Base-by-base conservation (phyloP, 306 rosid genomes). In the Canavalia ensiformis region DNA sequence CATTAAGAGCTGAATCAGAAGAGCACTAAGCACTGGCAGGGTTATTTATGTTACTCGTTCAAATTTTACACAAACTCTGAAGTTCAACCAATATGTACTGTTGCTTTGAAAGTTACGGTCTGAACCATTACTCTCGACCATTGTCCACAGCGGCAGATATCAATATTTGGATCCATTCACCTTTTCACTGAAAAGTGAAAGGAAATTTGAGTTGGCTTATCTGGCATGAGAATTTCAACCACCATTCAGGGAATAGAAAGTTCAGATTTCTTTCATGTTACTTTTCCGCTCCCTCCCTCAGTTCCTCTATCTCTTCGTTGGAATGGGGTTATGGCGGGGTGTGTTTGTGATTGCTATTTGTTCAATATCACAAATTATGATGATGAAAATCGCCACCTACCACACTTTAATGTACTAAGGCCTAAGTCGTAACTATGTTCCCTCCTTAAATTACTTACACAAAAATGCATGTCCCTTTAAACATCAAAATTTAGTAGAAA, bases 121-220 rank as follows among this genome's bases (percentile, higher is more conserved):
- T 45, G 45, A 74, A 66, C 37, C 68, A 37, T 70, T 81, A 50
- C 9, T 74, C 51, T 56, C 37, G 7, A 47, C 60, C 54, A 56
- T 37, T 39, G 33, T 67, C 65, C 8, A 54, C 37, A 28, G 34
- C 28, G 29, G 75, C 42, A 76, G 74, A 65, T 1, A 10, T 29
- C 42, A 64, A 68, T n/a, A 68, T 72, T 9, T 11, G 83, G 30
- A 13, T 18, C 49, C 62, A 58, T 47, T 41, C 74, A 50, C 46
- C 39, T 80, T 63, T 35, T 67, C 64, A 37, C 72, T 67, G 72
- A 68, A 67, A 44, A 68, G 8, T 69, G 56, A 56, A 64, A 58
- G 31, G 30, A 79, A 68, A 29, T 65, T 82, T 82, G 55, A 82
- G 72, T n/a, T 82, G 82, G 73, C 57, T 68, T 66, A 68, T 75